phyloP scores from a whole-genome alignment of 148 eudicot species.

The Silene latifolia region DNA sequence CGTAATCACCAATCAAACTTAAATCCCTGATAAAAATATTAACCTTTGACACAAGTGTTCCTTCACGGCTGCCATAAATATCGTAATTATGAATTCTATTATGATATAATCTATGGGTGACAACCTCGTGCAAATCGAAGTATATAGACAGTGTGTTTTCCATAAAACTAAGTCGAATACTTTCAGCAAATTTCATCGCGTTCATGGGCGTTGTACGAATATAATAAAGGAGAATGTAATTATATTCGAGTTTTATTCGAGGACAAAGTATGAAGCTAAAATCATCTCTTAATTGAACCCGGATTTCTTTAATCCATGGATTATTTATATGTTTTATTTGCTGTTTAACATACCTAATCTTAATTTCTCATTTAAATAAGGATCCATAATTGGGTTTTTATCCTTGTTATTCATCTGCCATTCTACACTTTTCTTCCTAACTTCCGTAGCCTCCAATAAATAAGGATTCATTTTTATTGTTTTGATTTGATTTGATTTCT shows the following conservation, averaged over 20 bases:
- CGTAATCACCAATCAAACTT: not conserved
- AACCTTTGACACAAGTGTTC: not conserved
- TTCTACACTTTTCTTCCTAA: too few species aligned
- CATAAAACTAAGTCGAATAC: too few species aligned
- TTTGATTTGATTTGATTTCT: too few species aligned
- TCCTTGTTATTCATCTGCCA: too few species aligned
- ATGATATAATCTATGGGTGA: too few species aligned
- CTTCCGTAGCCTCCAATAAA: too few species aligned
- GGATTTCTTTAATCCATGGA: not conserved
- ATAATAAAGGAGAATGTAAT: not conserved
- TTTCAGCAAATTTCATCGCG: too few species aligned
- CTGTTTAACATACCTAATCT: not conserved
- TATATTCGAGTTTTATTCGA: not conserved
- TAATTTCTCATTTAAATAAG: not conserved
- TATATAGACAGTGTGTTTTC: too few species aligned
- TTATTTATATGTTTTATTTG: not conserved
- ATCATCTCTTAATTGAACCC: not conserved
- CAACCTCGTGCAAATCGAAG: too few species aligned
- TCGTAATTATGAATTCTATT: not conserved
- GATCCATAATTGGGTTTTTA: too few species aligned
- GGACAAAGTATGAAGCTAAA: not conserved
- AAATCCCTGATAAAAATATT: not conserved
- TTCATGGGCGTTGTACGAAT: not conserved
- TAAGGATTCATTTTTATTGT: too few species aligned
- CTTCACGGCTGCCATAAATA: not conserved